These are phyloP conservation scores for Lactarius tabidus DNA, from an alignment of 768 basidiomycete genomes.

Conservation along the genomic window DNA sequence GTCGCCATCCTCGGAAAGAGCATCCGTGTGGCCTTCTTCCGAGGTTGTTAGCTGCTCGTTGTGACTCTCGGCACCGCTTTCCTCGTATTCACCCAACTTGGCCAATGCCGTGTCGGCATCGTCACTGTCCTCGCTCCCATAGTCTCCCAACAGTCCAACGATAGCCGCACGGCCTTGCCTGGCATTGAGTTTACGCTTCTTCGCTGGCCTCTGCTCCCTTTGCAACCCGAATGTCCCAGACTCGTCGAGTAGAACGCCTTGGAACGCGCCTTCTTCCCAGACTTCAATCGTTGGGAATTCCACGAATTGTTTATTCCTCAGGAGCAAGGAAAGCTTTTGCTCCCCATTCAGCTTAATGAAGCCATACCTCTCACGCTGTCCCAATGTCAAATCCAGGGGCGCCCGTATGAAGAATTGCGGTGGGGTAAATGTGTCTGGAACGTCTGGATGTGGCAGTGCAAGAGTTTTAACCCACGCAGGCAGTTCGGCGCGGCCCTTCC, in stretches of 20 bases:
- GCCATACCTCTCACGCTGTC: conserved; percentile 24
- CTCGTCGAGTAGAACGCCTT: conserved; percentile 54
- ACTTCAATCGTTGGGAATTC: conserved; percentile 85
- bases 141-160: conserved; percentile 52
- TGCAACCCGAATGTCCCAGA: conserved; percentile 41
- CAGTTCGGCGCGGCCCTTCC: conserved; percentile 42
- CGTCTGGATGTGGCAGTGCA: conserved; percentile 49
- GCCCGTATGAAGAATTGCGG: conserved; percentile 63
- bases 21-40: conserved; percentile 35
- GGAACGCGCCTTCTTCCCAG: conserved; percentile 59
- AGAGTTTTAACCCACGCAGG: conserved; percentile 58
- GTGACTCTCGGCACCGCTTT: conserved; percentile 39
- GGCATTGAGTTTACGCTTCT: conserved; percentile 54
- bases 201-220: conserved; percentile 38
- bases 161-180: conserved; percentile 54
- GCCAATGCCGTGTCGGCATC: conserved; percentile 32
- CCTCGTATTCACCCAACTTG: conserved; percentile 44
- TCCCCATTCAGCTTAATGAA: conserved; percentile 58
- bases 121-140: conserved; percentile 49
- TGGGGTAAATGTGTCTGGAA: conserved; percentile 49
- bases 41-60: conserved; percentile 30
- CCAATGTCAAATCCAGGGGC: conserved; percentile 31
- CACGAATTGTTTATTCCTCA: conserved; percentile 64
- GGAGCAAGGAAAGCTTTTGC: conserved; percentile 41
- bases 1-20: conserved; percentile 29